Percentiles rank a stretch among this genome's conserved stretches.
These are phyloP conservation scores for Mycena belliarum DNA, from an alignment of 768 basidiomycete genomes.

Conservation along the genomic window DNA sequence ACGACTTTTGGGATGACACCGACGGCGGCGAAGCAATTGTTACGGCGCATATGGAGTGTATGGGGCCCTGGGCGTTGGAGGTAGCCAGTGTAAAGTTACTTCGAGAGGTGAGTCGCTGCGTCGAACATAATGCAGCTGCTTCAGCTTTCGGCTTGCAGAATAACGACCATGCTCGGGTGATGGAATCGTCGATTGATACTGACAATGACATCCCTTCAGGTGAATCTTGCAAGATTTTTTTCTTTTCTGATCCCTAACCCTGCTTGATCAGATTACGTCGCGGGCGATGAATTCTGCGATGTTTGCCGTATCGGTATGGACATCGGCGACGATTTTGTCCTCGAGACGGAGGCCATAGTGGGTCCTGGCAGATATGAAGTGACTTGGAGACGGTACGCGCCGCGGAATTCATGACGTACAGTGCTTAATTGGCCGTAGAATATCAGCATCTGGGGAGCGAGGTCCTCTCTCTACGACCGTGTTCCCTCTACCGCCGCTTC, in stretches of 20 bases:
- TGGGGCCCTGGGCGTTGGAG: slow-evolving; percentile 56
- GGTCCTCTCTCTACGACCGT: slow-evolving; percentile 49
- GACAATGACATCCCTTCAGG: slow-evolving; percentile 49
- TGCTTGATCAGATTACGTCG: slow-evolving; percentile 50
- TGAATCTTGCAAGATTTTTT: slow-evolving; percentile 23
- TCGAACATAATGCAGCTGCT: background rate
- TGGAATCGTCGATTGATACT: slow-evolving; percentile 53
- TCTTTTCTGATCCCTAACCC: background rate
- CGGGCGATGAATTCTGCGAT: slow-evolving; percentile 66
- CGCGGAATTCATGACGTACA: background rate
- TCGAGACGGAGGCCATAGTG: slow-evolving; percentile 36
- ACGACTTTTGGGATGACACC: slow-evolving; percentile 51
- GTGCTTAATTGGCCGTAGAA: slow-evolving; percentile 36
- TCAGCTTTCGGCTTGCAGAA: slow-evolving; percentile 34
- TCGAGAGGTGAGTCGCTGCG: slow-evolving; percentile 42
- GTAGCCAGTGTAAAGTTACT: slow-evolving; percentile 51
- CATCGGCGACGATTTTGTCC: slow-evolving; percentile 38
- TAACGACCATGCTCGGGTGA: slow-evolving; percentile 44
- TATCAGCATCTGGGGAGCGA: slow-evolving; percentile 42
- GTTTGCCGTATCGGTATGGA: slow-evolving; percentile 53
- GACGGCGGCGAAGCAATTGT: slow-evolving; percentile 61
- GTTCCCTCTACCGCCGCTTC: slow-evolving; percentile 62
- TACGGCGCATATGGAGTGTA: slow-evolving; percentile 49
- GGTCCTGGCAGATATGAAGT: slow-evolving; percentile 63
- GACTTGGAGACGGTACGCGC: slow-evolving; percentile 61